These are phyloP conservation scores for Alternaria longipes DNA, from an alignment of 2,329 filamentous ascomycete genomes.

Conservation along the genomic window DNA sequence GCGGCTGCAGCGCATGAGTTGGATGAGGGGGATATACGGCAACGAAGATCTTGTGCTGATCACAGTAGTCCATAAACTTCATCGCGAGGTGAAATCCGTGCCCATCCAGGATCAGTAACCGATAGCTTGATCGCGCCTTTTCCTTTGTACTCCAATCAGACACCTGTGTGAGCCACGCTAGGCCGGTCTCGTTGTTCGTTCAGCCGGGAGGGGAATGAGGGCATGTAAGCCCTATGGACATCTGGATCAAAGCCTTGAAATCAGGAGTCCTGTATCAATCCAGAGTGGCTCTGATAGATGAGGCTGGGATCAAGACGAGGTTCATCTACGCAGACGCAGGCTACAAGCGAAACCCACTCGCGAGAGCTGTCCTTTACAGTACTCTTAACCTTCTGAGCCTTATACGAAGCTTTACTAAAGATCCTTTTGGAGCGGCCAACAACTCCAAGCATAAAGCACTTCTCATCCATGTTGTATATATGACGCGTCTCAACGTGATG, in stretches of 20 bases:
- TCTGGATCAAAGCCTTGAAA: too few relatives aligned
- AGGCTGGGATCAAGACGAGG: neutral
- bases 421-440: slow-evolving; percentile 6
- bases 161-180: neutral
- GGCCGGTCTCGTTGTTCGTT: neutral
- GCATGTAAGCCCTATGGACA: too few relatives aligned
- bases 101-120: neutral
- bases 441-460: too few relatives aligned
- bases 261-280: too few relatives aligned
- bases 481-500: slow-evolving; percentile 9
- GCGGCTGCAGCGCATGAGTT: slow-evolving; percentile 1
- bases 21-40: slow-evolving; percentile 3
- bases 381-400: slow-evolving; percentile 2
- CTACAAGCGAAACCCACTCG: neutral
- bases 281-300: too few relatives aligned
- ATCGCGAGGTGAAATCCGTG: neutral
- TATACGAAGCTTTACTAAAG: slow-evolving; percentile 4
- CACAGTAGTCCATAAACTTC: slow-evolving; percentile 21
- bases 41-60: slow-evolving; percentile 19
- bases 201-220: neutral
- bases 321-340: neutral
- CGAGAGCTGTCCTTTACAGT: slow-evolving; percentile 8
- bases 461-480: slow-evolving; percentile 8
- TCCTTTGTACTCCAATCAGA: neutral
- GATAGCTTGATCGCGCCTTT: neutral